Conservation (phyloP, 169 alveolate genomes). For the Plasmodium gonderi region DNA sequence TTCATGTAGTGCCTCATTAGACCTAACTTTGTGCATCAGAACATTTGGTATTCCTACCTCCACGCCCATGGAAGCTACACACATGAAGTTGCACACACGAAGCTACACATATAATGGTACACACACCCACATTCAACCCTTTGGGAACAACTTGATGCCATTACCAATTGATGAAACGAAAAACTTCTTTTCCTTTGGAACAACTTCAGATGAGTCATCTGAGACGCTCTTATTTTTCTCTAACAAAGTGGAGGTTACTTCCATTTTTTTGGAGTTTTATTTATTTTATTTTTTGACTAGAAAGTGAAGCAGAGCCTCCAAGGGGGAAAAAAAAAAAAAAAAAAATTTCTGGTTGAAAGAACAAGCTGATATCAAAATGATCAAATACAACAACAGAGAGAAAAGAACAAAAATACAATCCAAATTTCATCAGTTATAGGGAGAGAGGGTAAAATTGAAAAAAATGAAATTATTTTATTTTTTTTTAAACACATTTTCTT, state of each 20-base stretch:
- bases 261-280: conserved; percentile 21
- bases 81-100: too few species aligned
- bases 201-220: conserved; percentile 37
- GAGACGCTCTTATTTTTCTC: conserved; percentile 14
- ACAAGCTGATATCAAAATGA: too few species aligned
- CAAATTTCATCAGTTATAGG: neutral
- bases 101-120: too few species aligned
- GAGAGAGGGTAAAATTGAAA: neutral
- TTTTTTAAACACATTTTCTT: neutral
- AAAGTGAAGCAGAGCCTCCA: too few species aligned
- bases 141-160: too few species aligned
- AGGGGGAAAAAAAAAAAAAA: neutral
- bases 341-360: neutral
- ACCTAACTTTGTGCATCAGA: neutral
- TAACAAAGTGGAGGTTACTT: conserved; percentile 49
- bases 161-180: conserved; percentile 69
- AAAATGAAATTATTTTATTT: neutral
- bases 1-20: neutral
- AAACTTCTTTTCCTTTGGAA: conserved; percentile 28
- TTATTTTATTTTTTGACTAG: too few species aligned
- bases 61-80: too few species aligned
- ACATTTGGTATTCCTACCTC: too few species aligned
- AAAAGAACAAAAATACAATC: neutral
- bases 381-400: neutral
- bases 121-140: too few species aligned